Evolutionary conservation across 208 protist genomes (phyloP), one percentile per base, ranked within the genome.

Genomic region (Angomonas deanei): DNA sequence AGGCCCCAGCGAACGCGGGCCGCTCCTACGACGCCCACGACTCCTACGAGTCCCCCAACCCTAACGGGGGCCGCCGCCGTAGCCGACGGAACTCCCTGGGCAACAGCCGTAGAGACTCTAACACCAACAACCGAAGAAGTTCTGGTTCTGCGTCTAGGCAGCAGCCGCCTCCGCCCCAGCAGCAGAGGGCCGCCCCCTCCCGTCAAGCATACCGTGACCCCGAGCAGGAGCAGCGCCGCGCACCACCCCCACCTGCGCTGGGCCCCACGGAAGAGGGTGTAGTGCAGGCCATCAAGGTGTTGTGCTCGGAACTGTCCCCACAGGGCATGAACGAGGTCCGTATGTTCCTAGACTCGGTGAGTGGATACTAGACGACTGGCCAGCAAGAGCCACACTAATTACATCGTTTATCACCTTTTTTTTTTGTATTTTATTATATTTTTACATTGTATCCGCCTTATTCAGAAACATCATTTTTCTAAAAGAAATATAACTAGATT

Each of bases 201-300:
- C 56, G 42, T 2, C 30, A 27, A 0, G 42, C 24, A 30, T 50
- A 66, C 49, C 54, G 59, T 28, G 36, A 63, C 54, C 55, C 42
- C 3, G 59, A 3, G 27, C 27, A 55, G 0, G 61, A 66, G 28
- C 58, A 68, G 3, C 68, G 55, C 23, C 47, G 52, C 28, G 52
- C 63, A 11, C 17, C 69, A 24, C 62, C 67, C 10, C 79, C 69
- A 11, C 30, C 30, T 28, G 33, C 38, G 30, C 13, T 65, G 23
- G 84, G 84, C 0, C 84, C 87, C 5, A 81, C 81, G 1, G 87
- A 93, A 64, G 74, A 76, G 27, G 84, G 87, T 26, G 82, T 91
- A 15, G 73, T 94, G 34, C 84, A 88, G 70, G 88, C 88, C 1
- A 76, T 94, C 8, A 91, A 94, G 54, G 76, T 91, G 27, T 61